These are phyloP conservation scores for Dactylellina drechsleri DNA, from an alignment of 2,329 filamentous ascomycete species.

Conservation along the genomic window DNA sequence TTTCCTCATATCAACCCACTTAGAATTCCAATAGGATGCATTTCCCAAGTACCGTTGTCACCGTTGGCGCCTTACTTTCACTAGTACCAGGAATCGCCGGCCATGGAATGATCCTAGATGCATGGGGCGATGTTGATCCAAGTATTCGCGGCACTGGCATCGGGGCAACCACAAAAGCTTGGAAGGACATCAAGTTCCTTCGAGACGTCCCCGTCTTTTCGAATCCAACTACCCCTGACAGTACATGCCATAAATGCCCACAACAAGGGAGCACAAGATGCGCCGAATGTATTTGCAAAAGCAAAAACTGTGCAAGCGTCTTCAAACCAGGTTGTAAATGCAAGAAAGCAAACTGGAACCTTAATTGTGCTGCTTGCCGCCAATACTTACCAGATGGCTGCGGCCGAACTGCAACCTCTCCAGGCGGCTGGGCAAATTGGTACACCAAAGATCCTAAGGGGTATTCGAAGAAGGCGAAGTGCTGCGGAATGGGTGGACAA, in stretches of 20 bases:
- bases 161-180: slow-evolving; percentile 1
- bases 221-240: slow-evolving; percentile 5
- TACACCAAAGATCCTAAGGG: slow-evolving; percentile 1
- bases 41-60: neutral
- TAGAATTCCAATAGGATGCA: slow-evolving; percentile 1
- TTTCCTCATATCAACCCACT: neutral
- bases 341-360: neutral
- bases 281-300: slow-evolving; percentile 12
- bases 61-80: neutral
- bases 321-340: slow-evolving; percentile 13
- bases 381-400: slow-evolving; percentile 1
- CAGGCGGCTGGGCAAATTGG: neutral
- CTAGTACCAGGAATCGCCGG: slow-evolving; percentile 3
- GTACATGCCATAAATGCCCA: slow-evolving; percentile 3
- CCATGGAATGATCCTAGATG: slow-evolving; percentile 23
- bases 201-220: slow-evolving; percentile 25
- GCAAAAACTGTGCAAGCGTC: neutral
- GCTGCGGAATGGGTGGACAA: slow-evolving; percentile 58
- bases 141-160: slow-evolving; percentile 13
- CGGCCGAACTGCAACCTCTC: slow-evolving; percentile 11
- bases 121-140: slow-evolving; percentile 19
- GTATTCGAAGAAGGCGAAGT: slow-evolving; percentile 18
- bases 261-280: neutral
- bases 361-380: slow-evolving; percentile 14
- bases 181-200: slow-evolving; percentile 5